A percentile compares a stretch with the other conserved stretches of the same genome.
phyloP scores from a whole-genome alignment of 1,284 basidiomycete species.

The Pisolithus thermaeus region DNA sequence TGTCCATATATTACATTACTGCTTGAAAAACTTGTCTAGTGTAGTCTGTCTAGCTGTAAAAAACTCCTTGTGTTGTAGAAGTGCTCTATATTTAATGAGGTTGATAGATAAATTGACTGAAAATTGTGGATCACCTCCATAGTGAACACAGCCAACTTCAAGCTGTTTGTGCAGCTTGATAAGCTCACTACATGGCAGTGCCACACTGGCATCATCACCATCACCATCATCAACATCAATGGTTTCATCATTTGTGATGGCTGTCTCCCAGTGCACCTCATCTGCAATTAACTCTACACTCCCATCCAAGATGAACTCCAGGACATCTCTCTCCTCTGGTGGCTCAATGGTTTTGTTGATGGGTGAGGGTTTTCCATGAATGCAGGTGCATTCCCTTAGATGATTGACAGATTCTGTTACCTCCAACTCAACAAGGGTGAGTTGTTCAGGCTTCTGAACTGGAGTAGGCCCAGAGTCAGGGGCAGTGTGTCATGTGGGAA shows the following conservation, averaged over 20 bases:
- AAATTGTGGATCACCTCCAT: constrained; percentile 5
- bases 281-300: constrained; percentile 3
- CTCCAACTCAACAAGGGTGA: background rate
- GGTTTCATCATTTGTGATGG: constrained; percentile 2
- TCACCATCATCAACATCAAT: constrained; percentile 1
- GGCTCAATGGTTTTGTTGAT: constrained; percentile 12
- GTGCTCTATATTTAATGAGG: background rate
- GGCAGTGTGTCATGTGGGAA: background rate
- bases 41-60: constrained; percentile 3
- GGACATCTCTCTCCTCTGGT: constrained; percentile 7
- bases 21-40: background rate
- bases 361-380: constrained; percentile 3
- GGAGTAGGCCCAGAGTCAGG: background rate
- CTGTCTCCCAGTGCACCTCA: background rate
- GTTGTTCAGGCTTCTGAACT: background rate
- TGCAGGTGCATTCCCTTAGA: constrained; percentile 2
- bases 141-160: constrained; percentile 4
- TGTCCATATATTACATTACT: too few relatives aligned
- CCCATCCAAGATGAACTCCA: background rate
- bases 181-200: background rate
- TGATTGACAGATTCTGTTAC: constrained; percentile 3
- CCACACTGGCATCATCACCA: background rate
- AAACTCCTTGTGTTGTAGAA: constrained; percentile 2
- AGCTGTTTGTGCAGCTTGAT: constrained; percentile 4
- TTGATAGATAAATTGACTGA: background rate